Conservation (phyloP, 2,329 filamentous ascomycete genomes). For the Stemphylium vesicarium region DNA sequence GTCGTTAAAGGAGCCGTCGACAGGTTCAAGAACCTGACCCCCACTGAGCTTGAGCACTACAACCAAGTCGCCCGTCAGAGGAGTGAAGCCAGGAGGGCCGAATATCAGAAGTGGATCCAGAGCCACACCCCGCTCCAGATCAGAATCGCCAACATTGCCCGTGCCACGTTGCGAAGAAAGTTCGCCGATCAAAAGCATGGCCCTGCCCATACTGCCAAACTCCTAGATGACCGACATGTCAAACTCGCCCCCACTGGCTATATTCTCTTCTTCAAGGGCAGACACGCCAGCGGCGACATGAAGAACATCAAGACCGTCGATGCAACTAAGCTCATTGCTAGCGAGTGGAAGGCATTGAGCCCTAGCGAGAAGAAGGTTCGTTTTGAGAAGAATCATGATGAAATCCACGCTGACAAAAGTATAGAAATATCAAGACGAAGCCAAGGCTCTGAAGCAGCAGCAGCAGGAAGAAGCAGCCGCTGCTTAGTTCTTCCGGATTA, state of each 20-base stretch:
- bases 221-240: conserved; percentile 62
- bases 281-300: conserved; percentile 58
- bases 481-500: background rate
- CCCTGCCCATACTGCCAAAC: conserved; percentile 24
- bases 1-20: background rate
- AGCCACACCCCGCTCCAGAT: conserved; percentile 64
- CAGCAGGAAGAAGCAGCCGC: background rate
- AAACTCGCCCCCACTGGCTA: conserved; percentile 53
- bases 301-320: conserved; percentile 54
- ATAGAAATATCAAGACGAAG: conserved; percentile 42
- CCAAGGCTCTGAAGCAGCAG: conserved; percentile 12
- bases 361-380: conserved; percentile 57
- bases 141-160: conserved; percentile 64
- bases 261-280: conserved; percentile 54
- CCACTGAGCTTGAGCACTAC: conserved; percentile 55
- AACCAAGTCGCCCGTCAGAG: conserved; percentile 59
- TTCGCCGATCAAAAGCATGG: conserved; percentile 10
- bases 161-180: conserved; percentile 46
- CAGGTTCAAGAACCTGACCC: conserved; percentile 37
- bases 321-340: conserved; percentile 46
- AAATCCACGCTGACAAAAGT: conserved; percentile 29
- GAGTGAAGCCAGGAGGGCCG: conserved; percentile 51
- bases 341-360: conserved; percentile 58
- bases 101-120: conserved; percentile 62
- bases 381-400: background rate